Base-by-base conservation (phyloP, 306 rosid genomes). In the Dryas alaskensis region DNA sequence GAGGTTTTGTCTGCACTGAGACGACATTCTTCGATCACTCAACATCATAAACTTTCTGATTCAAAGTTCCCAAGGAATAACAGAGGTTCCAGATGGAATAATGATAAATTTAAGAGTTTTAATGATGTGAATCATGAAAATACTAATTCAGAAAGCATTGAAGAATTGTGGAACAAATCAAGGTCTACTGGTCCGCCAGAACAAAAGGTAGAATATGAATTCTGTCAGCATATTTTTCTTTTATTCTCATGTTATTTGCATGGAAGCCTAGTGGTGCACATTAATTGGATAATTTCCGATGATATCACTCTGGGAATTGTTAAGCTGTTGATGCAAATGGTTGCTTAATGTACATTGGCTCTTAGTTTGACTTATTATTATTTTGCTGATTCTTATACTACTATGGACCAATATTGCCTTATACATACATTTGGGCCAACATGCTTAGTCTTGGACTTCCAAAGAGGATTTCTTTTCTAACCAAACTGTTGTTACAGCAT, bases 1-100 rank as follows among this genome's bases (percentile, higher is more conserved):
- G 96, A 94, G 40, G 95, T 94, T 77, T 81, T 94, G 80, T 87
- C 92, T 81, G 88, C 97, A 59, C 82, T 94, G 86, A 91, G 86
- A 83, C 84, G 94, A 55, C 98, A 94, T 89, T 87, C 94, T 70
- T 80, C 96, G 65, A 43, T 76, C 62, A 75, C 84, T 78, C 97
- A 93, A 67, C 85, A 85, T 75, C 88, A 85, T 31, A 89, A 86
- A 81, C 63, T 78, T 78, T 76, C 69, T 44, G 74, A 76, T 75
- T 84, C 86, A 66, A 89, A 82, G 78, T 85, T 84, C 85, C 74
- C 57, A 3, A 74, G 86, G 84, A 81, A 63, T 80, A 82, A 83
- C n/a, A 60, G 81, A 79, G 91, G 87, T 57, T 8, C 79, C 62
- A 77, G 70, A 80, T 87, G 90, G 91, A 85, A 71, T 51, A 73